Percentiles rank a stretch among this genome's conserved stretches.
Evolutionary conservation across 2,329 filamentous ascomycete species (phyloP).

Genomic region (Fonsecaea pugnacius): DNA sequence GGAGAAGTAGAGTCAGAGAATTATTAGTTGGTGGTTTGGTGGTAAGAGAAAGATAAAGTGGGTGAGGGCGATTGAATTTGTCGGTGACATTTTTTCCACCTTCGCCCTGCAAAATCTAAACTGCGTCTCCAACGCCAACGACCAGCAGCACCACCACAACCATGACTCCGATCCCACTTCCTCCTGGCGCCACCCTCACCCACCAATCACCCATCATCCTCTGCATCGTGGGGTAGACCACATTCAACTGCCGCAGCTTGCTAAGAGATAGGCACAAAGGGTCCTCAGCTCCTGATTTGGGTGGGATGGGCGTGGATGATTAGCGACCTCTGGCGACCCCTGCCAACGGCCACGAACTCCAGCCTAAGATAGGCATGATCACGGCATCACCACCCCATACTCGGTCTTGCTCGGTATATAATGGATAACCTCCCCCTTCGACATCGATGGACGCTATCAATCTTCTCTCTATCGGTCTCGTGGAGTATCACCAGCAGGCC

Average conservation of each 20-base stretch:
- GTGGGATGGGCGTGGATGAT: background rate
- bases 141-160: background rate
- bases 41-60: conserved; percentile 5
- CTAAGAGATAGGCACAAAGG: background rate
- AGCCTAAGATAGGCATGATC: conserved; percentile 7
- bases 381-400: conserved; percentile 5
- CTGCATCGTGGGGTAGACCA: background rate
- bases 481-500: background rate
- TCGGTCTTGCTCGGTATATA: conserved; percentile 1
- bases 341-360: background rate
- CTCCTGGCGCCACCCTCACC: background rate
- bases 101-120: background rate
- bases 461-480: conserved; percentile 11
- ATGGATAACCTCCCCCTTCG: background rate
- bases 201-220: conserved; percentile 4
- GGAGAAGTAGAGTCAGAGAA: background rate
- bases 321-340: no score
- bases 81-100: conserved; percentile 25
- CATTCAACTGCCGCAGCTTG: background rate
- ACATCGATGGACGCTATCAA: background rate
- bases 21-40: background rate
- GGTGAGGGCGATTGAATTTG: conserved; percentile 1
- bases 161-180: conserved; percentile 10
- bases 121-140: background rate
- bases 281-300: background rate